Base-by-base conservation (phyloP, 1,139 yeast species). In the Candida sanyaensis region DNA sequence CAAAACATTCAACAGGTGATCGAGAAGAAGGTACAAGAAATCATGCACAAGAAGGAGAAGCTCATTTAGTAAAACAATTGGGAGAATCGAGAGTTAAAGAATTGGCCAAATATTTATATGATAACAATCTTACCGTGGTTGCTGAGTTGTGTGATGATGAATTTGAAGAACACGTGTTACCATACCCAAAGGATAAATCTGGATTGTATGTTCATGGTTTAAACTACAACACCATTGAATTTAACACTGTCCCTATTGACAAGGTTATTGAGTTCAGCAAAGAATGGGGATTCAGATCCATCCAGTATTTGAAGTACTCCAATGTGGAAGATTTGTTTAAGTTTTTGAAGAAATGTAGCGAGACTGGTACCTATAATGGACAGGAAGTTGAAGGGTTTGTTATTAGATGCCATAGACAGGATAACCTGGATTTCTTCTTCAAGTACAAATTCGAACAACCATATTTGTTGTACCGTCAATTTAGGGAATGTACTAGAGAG, bases 361-460 rank as follows among this genome's bases (percentile, higher is more conserved):
- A 77, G 46, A 81, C 87, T 0, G 98, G 98, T 0, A 77, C 85
- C 1, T 91, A 84, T 69, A 68, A 86, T 1, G 83, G 78, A 2
- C 69, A 75, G 40, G 97, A 90, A 56, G 79, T 89, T 6, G 99
- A 95, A 68, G 99, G 99, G 0, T 95, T 93, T 69, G 99, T 95
- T 2, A 74, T 95, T 5, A 74, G 99, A 45, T 81, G 93, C 56
- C 68, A 70, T 42, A 80, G 92, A 55, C 68, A 71, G 43, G 50
- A 55, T 12, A 55, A 53, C 10, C 56, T 54, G 21, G 64, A 61
- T 11, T 90, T 79, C 59, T 90, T 95, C 66, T 95, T 91, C 80
- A 95, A 95, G 68, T 93, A 75, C 71, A 95, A 95, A 65, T 93
- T 95, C 63, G 96, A 91, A 56, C 97, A 95, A 66, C 99, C 99